These are phyloP conservation scores for Danielia oregonensis DNA, from an alignment of 805 yeast species.

Conservation along the genomic window DNA sequence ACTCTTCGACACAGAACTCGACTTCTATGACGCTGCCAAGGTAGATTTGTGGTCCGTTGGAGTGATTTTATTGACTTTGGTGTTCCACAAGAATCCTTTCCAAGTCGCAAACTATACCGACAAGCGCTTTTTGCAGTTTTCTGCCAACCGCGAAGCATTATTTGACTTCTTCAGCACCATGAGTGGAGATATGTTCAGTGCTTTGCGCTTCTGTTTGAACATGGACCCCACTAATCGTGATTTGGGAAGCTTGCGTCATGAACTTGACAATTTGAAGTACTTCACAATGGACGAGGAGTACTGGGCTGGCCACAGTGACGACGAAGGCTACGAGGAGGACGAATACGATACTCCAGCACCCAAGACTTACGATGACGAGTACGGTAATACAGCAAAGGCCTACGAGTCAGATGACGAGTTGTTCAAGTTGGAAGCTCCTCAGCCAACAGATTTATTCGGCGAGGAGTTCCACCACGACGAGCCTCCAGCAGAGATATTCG, in stretches of 20 bases:
- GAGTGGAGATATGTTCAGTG: slow-evolving; percentile 84
- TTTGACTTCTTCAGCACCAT: slow-evolving; percentile 89
- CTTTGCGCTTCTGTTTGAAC: slow-evolving; percentile 70
- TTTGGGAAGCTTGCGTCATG: slow-evolving; percentile 54
- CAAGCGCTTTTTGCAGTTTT: slow-evolving; percentile 79
- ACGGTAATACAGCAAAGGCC: slow-evolving; percentile 1
- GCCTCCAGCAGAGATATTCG: background rate
- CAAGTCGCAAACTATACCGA: slow-evolving; percentile 76
- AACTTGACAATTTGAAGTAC: slow-evolving; percentile 54
- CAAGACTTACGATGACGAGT: slow-evolving; percentile 1
- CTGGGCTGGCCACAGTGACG: slow-evolving; percentile 42
- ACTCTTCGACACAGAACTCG: slow-evolving; percentile 58
- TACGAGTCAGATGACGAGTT: slow-evolving; percentile 7
- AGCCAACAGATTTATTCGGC: background rate
- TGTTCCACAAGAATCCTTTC: slow-evolving; percentile 89
- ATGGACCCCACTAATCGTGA: slow-evolving; percentile 86
- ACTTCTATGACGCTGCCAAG: slow-evolving; percentile 71
- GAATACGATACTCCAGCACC: slow-evolving; percentile 8
- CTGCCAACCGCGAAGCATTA: slow-evolving; percentile 80
- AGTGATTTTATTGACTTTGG: slow-evolving; percentile 72
- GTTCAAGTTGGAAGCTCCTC: slow-evolving; percentile 7
- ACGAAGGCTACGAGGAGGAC: slow-evolving; percentile 30
- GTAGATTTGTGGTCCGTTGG: slow-evolving; percentile 91
- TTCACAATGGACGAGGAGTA: slow-evolving; percentile 78
- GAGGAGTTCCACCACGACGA: background rate